Evolutionary conservation across 345 rosid species (phyloP).

Genomic region (Populus nigra): DNA sequence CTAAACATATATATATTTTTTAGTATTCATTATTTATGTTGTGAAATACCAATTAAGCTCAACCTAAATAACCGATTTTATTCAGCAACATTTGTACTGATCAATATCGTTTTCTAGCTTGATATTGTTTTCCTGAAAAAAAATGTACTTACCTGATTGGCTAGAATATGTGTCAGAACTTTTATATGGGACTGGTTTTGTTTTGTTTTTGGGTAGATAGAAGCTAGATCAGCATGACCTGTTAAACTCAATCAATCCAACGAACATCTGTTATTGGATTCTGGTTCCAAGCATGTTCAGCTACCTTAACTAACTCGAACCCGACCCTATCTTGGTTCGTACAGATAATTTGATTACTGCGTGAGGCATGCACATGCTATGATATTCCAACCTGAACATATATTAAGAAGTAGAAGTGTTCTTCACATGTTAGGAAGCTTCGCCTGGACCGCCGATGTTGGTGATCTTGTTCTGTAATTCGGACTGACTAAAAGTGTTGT

Average conservation of each 20-base stretch:
- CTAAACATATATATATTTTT: too few species aligned
- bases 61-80: too few species aligned
- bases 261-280: background rate
- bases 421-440: constrained; percentile 29
- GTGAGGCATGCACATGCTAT: constrained; percentile 9
- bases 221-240: constrained; percentile 1
- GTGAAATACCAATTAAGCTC: too few species aligned
- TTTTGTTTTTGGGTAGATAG: background rate
- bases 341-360: background rate
- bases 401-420: background rate
- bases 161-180: background rate
- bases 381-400: constrained; percentile 1
- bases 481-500: too few species aligned
- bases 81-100: too few species aligned
- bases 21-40: too few species aligned
- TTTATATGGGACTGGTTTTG: background rate
- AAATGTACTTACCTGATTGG: too few species aligned
- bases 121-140: too few species aligned
- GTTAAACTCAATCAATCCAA: background rate
- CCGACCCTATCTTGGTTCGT: constrained; percentile 9
- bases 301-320: constrained; percentile 20
- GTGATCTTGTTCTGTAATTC: background rate
- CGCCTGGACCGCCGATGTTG: constrained; percentile 9
- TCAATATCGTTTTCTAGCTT: too few species aligned
- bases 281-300: constrained; percentile 8